Conservation (phyloP, 1,284 basidiomycete species). For the Farysia itapuensis region DNA sequence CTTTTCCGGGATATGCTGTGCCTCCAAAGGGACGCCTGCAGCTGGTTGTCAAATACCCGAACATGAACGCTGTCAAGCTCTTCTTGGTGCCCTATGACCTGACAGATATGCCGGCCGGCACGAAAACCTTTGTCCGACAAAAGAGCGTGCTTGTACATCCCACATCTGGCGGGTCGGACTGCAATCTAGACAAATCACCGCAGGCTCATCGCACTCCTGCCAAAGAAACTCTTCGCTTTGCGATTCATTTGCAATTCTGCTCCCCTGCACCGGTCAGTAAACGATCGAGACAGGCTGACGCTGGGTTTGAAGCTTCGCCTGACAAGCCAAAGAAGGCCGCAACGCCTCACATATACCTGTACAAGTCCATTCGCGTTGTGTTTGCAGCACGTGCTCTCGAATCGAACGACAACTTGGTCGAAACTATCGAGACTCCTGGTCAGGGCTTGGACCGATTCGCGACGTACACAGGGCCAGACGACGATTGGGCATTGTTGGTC, state of each 20-base stretch:
- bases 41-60: conserved; percentile 63
- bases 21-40: conserved; percentile 64
- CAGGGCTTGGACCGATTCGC: conserved; percentile 25
- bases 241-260: conserved; percentile 53
- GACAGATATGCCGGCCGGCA: conserved; percentile 53
- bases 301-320: too few relatives aligned
- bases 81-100: conserved; percentile 65
- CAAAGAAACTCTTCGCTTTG: conserved; percentile 45
- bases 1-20: conserved; percentile 64
- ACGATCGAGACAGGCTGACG: too few relatives aligned
- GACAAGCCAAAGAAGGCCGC: background rate
- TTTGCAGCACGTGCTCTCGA: conserved; percentile 47
- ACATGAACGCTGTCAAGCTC: conserved; percentile 62
- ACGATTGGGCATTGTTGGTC: too few relatives aligned
- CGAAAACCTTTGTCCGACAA: conserved; percentile 49
- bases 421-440: conserved; percentile 40
- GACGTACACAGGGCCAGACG: conserved; percentile 36
- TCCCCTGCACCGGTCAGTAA: too few relatives aligned
- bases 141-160: conserved; percentile 20
- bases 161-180: too few relatives aligned
- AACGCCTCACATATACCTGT: conserved; percentile 34
- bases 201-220: too few relatives aligned
- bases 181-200: too few relatives aligned
- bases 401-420: conserved; percentile 32
- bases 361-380: conserved; percentile 47